phyloP scores from a whole-genome alignment of 441 rosid genomes.

The Corymbia calophylla region DNA sequence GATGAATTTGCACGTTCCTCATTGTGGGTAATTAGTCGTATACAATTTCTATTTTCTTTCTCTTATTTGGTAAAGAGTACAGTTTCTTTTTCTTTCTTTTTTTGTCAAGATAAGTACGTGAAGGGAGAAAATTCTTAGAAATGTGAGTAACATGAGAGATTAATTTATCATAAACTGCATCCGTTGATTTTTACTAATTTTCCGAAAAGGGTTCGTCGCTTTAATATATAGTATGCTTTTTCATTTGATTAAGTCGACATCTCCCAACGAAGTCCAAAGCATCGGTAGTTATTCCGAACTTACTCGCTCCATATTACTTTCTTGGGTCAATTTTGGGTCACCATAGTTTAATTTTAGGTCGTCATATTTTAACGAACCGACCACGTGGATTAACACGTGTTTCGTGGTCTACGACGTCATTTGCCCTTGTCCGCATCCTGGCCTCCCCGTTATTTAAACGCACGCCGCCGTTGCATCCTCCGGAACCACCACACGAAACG shows the following conservation, averaged over 20 bases:
- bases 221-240: neutral
- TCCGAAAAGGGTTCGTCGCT: neutral
- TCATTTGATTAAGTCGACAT: neutral
- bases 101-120: neutral
- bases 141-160: neutral
- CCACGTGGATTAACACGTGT: neutral
- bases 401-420: neutral
- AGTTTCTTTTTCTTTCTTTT: neutral
- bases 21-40: neutral
- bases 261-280: neutral
- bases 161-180: neutral
- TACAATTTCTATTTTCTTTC: neutral
- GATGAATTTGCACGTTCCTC: neutral
- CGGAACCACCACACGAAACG: neutral
- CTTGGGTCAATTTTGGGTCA: neutral
- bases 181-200: neutral
- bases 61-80: neutral
- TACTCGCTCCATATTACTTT: neutral
- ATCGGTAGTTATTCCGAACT: neutral
- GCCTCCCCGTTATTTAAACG: neutral
- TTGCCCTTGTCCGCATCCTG: neutral
- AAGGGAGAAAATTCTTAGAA: neutral
- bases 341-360: neutral
- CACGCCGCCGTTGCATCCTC: neutral
- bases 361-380: neutral